Base-by-base conservation (phyloP, 306 rosid genomes). In the Cicer pinnatifidum region DNA sequence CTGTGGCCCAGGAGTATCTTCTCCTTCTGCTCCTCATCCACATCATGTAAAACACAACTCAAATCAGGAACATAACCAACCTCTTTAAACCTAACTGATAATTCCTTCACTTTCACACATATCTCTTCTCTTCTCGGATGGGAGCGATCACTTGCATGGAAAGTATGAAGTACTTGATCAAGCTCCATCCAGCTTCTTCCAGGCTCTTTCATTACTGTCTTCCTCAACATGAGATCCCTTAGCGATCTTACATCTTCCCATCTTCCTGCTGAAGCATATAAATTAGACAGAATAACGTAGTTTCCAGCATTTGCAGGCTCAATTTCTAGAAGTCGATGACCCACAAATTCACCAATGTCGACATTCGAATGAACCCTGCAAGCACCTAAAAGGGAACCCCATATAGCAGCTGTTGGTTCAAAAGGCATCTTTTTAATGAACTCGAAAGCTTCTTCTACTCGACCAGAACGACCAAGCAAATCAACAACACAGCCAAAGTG, bases 11-110 rank as follows among this genome's bases (percentile, higher is more conserved):
- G 76, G 72, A 93, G 92, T 67, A 86, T 80, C 88, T 86, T 88
- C 87, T 91, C 98, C 82, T 91, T 93, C 82, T 87, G 93, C 81
- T 93, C 98, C 8, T 91, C 98, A 60, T 91, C 97, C 76, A 91
- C 97, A 33, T 89, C 97, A 75, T 83, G 86, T 38, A 91, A 80
- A 66, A 86, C 97, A 78, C 94, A 91, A 47, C 92, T 89, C 90
- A 88, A 84, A 74, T 88, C 86, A 37, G 95, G 97, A 85, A 82
- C 75, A 73, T 91, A 89, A 44, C 94, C 97, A 33, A 76, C 88
- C 83, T 87, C 92, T 86, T 91, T 87, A 66, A 94, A 84, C 54
- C 79, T 80, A 15, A 83, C 63, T 16, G 86, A 76, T 67, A 89
- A 78, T 52, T 85, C 96, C 82, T 70, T 85, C 71, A 85, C 91